Evolutionary conservation across 352 stramenopile species (phyloP).

Genomic region (Globisporangium ultimum): DNA sequence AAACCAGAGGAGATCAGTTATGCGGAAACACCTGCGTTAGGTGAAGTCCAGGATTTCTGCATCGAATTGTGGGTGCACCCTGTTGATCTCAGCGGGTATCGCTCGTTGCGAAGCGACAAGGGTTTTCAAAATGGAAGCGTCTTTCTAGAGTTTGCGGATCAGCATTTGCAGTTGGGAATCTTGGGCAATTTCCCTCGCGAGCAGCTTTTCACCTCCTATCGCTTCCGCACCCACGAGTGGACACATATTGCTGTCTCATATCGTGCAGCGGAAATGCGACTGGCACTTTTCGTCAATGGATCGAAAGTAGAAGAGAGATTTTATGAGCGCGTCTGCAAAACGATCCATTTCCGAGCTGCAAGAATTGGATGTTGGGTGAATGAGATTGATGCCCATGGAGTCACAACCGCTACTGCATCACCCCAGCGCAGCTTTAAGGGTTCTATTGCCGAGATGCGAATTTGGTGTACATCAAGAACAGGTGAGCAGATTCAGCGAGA

Average conservation of each 20-base stretch:
- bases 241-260: slow-evolving; percentile 68
- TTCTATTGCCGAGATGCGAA: slow-evolving; percentile 65
- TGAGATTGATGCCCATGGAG: slow-evolving; percentile 35
- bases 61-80: slow-evolving; percentile 83
- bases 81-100: slow-evolving; percentile 53
- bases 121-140: slow-evolving; percentile 64
- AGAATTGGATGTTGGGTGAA: slow-evolving; percentile 76
- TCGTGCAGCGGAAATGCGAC: slow-evolving; percentile 14
- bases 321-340: slow-evolving; percentile 42
- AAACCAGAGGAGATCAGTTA: slow-evolving; percentile 65
- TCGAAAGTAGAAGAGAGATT: slow-evolving; percentile 22
- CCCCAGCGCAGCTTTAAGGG: slow-evolving; percentile 70
- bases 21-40: slow-evolving; percentile 59
- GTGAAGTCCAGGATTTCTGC: slow-evolving; percentile 61
- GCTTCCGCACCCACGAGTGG: slow-evolving; percentile 65
- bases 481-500: slow-evolving; percentile 45
- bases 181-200: slow-evolving; percentile 72
- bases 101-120: slow-evolving; percentile 73
- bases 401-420: slow-evolving; percentile 22
- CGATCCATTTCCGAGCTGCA: slow-evolving; percentile 46
- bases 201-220: slow-evolving; percentile 49
- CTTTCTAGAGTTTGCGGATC: slow-evolving; percentile 69
- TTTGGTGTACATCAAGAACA: slow-evolving; percentile 56
- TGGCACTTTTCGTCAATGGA: slow-evolving; percentile 63
- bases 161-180: slow-evolving; percentile 64